A percentile compares a stretch with the other conserved stretches of the same genome.
Evolutionary conservation across 805 yeast genomes (phyloP).

Genomic region (Tetrapisispora namnaoensis): DNA sequence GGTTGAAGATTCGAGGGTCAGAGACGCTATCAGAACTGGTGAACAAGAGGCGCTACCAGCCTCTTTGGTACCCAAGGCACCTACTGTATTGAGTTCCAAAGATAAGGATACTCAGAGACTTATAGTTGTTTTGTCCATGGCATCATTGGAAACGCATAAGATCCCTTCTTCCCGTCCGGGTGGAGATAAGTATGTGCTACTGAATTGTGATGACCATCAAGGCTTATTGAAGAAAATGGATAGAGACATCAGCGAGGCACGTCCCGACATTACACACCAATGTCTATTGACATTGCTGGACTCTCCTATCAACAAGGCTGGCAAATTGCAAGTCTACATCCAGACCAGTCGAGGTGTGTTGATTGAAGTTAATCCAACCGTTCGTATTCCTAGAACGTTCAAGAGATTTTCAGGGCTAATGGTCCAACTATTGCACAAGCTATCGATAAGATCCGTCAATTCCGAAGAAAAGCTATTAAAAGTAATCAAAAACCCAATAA

Average conservation of each 20-base stretch:
- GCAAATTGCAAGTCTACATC: conserved; percentile 89
- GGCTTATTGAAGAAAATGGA: conserved; percentile 92
- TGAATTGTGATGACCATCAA: conserved; percentile 98
- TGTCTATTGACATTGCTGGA: conserved; percentile 88
- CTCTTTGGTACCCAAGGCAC: conserved; percentile 79
- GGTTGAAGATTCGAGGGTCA: conserved; percentile 41
- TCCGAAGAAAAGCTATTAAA: conserved; percentile 88
- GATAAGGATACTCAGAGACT: conserved; percentile 82
- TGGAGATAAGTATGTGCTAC: conserved; percentile 84
- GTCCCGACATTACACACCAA: conserved; percentile 99
- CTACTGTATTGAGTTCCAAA: conserved; percentile 66
- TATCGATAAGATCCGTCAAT: conserved; percentile 88
- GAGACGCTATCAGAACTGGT: conserved; percentile 33
- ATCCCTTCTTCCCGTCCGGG: conserved; percentile 68
- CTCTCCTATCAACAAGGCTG: conserved; percentile 97
- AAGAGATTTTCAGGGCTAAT: conserved; percentile 94
- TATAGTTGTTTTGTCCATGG: conserved; percentile 91
- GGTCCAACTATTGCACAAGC: conserved; percentile 91
- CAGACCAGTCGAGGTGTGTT: conserved; percentile 93
- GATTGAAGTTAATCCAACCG: conserved; percentile 91
- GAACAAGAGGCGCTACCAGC: conserved; percentile 44
- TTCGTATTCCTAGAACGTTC: conserved; percentile 96
- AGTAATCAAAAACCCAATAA: conserved; percentile 93
- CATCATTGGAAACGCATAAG: conserved; percentile 91
- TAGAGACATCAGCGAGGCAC: conserved; percentile 92